Conservation (phyloP, 1,284 basidiomycete genomes). For the Austroboletus rostrupii region DNA sequence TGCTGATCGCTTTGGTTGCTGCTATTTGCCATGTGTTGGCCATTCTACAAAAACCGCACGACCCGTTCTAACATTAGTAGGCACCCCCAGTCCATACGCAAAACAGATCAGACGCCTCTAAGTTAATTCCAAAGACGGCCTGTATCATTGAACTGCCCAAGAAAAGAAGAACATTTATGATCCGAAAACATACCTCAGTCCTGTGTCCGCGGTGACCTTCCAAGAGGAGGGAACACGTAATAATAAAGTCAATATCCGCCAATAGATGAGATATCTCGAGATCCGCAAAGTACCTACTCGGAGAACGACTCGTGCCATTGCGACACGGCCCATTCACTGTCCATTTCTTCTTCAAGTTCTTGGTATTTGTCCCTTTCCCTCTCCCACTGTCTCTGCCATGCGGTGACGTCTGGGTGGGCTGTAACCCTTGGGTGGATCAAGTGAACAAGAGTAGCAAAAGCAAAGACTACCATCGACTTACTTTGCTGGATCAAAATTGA, state of each 20-base stretch:
- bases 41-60: too few relatives aligned
- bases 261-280: not conserved
- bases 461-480: conserved; percentile 30
- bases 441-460: conserved; percentile 2
- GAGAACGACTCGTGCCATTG: conserved; percentile 30
- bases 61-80: too few relatives aligned
- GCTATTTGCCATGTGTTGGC: too few relatives aligned
- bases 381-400: conserved; percentile 29
- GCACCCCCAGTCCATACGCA: too few relatives aligned
- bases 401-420: conserved; percentile 42
- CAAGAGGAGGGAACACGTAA: not conserved
- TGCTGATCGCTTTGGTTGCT: too few relatives aligned
- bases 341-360: conserved; percentile 28
- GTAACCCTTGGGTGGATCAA: conserved; percentile 36
- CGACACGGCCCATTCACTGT: conserved; percentile 30
- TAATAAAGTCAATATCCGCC: not conserved
- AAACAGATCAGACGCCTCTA: too few relatives aligned
- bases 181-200: too few relatives aligned
- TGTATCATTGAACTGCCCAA: too few relatives aligned
- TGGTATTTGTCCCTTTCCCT: conserved; percentile 12
- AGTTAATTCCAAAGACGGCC: too few relatives aligned
- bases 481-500: conserved; percentile 76
- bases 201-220: too few relatives aligned
- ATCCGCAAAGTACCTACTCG: conserved; percentile 8
- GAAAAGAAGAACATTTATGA: too few relatives aligned